Conservation (phyloP, 2,329 filamentous ascomycete species). For the Dactylellina drechsleri region DNA sequence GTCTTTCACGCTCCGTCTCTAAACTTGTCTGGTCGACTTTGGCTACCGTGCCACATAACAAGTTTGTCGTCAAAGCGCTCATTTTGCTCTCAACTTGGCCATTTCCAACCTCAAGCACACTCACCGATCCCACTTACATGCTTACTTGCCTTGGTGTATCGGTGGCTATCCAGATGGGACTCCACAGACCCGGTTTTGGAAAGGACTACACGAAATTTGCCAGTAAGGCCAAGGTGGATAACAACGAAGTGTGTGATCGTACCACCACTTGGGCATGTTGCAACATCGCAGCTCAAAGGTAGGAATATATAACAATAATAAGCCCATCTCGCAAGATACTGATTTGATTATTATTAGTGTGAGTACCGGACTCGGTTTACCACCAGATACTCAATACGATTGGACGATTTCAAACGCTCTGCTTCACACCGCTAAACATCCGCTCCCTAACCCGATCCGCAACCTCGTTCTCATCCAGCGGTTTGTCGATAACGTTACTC, state of each 20-base stretch:
- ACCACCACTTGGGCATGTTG: conserved; percentile 85
- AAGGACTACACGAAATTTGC: conserved; percentile 83
- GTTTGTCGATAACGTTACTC: conserved; percentile 80
- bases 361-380: conserved; percentile 84
- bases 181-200: conserved; percentile 82
- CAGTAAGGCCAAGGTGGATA: conserved; percentile 79
- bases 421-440: conserved; percentile 70
- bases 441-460: conserved; percentile 72
- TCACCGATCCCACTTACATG: conserved; percentile 82
- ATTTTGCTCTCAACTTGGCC: conserved; percentile 85
- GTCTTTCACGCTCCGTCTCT: conserved; percentile 73
- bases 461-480: conserved; percentile 76
- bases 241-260: conserved; percentile 73
- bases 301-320: conserved; percentile 18
- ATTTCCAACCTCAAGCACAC: conserved; percentile 81
- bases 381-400: conserved; percentile 79
- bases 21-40: conserved; percentile 80
- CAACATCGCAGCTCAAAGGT: conserved; percentile 80
- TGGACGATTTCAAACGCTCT: conserved; percentile 74
- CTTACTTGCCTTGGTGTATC: conserved; percentile 87
- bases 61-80: conserved; percentile 82
- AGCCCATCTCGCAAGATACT: conserved; percentile 1
- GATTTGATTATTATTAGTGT: conserved; percentile 64
- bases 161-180: conserved; percentile 81
- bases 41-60: conserved; percentile 78